Conservation (phyloP, 2,329 filamentous ascomycete genomes). For the Ceratocystis variospora region DNA sequence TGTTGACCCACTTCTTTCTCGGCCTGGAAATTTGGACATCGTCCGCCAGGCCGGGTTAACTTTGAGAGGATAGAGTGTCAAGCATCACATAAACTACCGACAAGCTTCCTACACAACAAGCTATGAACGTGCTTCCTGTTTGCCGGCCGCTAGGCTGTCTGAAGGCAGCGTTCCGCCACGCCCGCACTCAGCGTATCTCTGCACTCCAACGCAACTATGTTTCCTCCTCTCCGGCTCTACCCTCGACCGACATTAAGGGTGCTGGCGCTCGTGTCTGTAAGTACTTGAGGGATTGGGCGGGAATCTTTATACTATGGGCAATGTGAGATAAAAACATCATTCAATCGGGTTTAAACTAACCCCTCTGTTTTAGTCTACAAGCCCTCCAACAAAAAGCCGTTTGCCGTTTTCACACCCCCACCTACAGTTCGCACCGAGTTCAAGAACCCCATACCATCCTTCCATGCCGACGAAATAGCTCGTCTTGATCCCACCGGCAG, state of each 20-base stretch:
- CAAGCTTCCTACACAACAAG: conserved; percentile 21
- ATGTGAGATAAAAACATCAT: too few species aligned
- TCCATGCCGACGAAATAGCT: conserved; percentile 55
- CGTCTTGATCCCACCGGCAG: conserved; percentile 73
- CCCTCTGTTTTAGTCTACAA: conserved; percentile 14
- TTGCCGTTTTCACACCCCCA: conserved; percentile 21
- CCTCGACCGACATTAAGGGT: conserved; percentile 26
- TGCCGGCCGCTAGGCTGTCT: conserved; percentile 58
- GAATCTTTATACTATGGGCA: not conserved
- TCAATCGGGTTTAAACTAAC: conserved; percentile 1
- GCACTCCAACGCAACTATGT: conserved; percentile 18
- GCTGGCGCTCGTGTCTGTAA: conserved; percentile 23
- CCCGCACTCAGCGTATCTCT: conserved; percentile 34
- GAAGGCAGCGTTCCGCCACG: conserved; percentile 48
- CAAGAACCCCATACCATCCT: conserved; percentile 48
- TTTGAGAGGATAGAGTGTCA: not conserved
- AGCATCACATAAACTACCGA: not conserved
- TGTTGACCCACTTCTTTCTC: not conserved
- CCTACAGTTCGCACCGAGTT: conserved; percentile 27
- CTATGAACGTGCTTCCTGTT: conserved; percentile 47
- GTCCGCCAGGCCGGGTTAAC: not conserved
- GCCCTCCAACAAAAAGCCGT: conserved; percentile 20
- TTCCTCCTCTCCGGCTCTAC: conserved; percentile 23
- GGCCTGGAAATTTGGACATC: conserved; percentile 5
- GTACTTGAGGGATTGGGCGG: conserved; percentile 12